Evolutionary conservation across 805 yeast species (phyloP), one percentile per base, ranked within the genome.

Genomic region (Ogataea ramenticola): DNA sequence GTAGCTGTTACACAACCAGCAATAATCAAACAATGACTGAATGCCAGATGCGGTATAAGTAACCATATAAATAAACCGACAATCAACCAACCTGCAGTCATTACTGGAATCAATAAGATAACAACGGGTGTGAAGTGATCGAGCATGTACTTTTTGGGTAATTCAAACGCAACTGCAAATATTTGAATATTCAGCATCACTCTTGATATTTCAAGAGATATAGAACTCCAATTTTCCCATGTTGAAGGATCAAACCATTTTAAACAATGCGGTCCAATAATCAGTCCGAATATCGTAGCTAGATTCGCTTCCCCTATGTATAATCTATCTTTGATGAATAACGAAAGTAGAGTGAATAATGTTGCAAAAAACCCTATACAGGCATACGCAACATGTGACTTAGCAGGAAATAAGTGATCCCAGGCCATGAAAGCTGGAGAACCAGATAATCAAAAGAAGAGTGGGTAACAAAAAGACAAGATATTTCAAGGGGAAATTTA

Each of bases 1-100:
- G 90, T 82, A 8, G 89, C 88, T 0, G 90, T 82, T 42, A 82
- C 75, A 58, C 89, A 82, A 2, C 86, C 86, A 12, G 79, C 72
- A 1, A 82, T 78, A 41, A 82, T 64, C 27, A 82, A 70, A 7
- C 79, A 76, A 40, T 79, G 75, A 19, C 76, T 60, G 57, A 75
- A 80, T 30, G 65, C 61, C 45, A 81, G 64, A 27, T 72, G 72
- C 0, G 86, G 86, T 29, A 82, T 73, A 40, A 81, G 65, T 9
- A 68, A 62, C 79, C 82, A 82, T 30, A 80, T 70, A 49, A 82
- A 79, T 4, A 79, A 60, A 0, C 85, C 85, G 20, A 80, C 78
- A 5, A 78, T 64, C 12, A 83, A 56, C 85, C 87, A 82, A 45
- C 87, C 87, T 31, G 69, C 62, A 3, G 84, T 77, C 90, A 83